These are phyloP conservation scores for Aspergillus sclerotialis DNA, from an alignment of 2,329 filamentous ascomycete species.

Conservation along the genomic window DNA sequence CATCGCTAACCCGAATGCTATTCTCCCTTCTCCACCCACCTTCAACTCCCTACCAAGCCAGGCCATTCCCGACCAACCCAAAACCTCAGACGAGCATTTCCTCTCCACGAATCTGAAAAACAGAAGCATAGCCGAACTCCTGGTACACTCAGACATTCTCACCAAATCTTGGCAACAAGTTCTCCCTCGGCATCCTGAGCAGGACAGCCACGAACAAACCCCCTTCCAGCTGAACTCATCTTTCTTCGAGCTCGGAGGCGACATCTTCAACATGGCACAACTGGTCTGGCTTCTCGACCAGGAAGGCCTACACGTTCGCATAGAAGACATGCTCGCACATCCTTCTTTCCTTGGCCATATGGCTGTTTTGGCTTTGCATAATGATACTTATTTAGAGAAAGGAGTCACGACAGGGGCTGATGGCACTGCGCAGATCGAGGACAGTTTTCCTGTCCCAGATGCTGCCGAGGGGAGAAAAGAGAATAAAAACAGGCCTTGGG, in stretches of 20 bases:
- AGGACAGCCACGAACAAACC: conserved; percentile 12
- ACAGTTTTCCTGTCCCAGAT: not conserved
- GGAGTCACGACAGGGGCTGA: conserved; percentile 10
- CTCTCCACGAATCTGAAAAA: conserved; percentile 30
- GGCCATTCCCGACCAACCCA: conserved; percentile 18
- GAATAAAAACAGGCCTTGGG: conserved; percentile 14
- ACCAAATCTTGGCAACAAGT: conserved; percentile 35
- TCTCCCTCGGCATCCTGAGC: conserved; percentile 14
- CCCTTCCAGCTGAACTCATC: conserved; percentile 32
- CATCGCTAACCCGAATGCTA: conserved; percentile 26
- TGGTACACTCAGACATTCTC: conserved; percentile 33
- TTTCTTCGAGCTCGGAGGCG: conserved; percentile 37
- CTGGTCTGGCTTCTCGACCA: conserved; percentile 35
- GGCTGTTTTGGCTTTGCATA: conserved; percentile 26
- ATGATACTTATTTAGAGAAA: conserved; percentile 2
- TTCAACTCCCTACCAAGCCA: conserved; percentile 26
- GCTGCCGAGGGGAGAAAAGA: conserved; percentile 6
- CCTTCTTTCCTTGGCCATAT: conserved; percentile 37
- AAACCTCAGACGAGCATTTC: conserved; percentile 23
- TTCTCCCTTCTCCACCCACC: conserved; percentile 26
- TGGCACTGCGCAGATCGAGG: conserved; percentile 6
- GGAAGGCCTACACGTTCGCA: conserved; percentile 30
- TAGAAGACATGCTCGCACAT: conserved; percentile 35
- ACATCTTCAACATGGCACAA: conserved; percentile 35
- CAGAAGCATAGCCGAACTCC: conserved; percentile 30